phyloP scores from a whole-genome alignment of 108 stramenopile species.

The Cyclostephanos tholiformis region DNA sequence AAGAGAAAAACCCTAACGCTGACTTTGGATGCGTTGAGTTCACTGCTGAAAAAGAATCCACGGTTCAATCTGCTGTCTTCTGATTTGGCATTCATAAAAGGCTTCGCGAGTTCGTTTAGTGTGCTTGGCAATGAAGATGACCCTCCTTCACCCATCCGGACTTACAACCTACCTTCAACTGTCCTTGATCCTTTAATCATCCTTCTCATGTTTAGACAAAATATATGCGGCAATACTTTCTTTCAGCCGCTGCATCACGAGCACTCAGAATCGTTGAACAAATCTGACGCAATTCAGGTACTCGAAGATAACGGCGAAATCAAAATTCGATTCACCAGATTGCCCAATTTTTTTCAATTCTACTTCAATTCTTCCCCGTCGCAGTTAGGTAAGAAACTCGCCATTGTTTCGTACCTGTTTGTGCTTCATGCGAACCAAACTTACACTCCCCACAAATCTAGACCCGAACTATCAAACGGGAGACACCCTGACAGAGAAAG shows the following conservation, averaged over 20 bases:
- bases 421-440: background rate
- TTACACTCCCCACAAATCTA: background rate
- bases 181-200: conserved; percentile 69
- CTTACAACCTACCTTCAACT: conserved; percentile 59
- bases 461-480: conserved; percentile 69
- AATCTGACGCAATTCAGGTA: conserved; percentile 10
- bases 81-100: conserved; percentile 67
- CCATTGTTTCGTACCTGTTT: background rate
- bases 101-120: conserved; percentile 54
- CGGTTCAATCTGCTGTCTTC: conserved; percentile 53
- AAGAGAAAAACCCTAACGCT: conserved; percentile 61
- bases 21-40: conserved; percentile 63
- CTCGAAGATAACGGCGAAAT: conserved; percentile 13
- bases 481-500: conserved; percentile 72
- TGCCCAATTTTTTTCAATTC: conserved; percentile 34
- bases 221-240: conserved; percentile 74
- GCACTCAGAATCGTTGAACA: conserved; percentile 14
- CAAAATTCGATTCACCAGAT: conserved; percentile 24
- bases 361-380: conserved; percentile 46
- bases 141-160: conserved; percentile 8
- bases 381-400: conserved; percentile 7
- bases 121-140: conserved; percentile 52
- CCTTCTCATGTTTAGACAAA: conserved; percentile 69
- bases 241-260: conserved; percentile 65
- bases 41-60: conserved; percentile 76